Conservation (phyloP, 78 protist species). For the Guillardia theta region DNA sequence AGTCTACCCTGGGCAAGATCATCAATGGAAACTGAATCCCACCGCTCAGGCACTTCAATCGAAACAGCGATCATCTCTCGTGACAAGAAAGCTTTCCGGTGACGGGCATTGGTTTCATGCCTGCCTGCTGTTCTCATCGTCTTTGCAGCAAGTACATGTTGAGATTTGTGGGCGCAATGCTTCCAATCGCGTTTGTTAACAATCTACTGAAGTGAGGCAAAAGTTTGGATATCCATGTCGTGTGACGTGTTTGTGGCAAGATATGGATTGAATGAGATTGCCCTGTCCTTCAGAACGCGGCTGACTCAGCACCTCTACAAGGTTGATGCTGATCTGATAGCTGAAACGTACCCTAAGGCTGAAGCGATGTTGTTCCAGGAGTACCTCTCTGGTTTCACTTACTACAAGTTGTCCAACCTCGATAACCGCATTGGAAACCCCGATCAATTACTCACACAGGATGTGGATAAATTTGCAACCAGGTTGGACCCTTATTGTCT, state of each 20-base stretch:
- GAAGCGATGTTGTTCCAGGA: no score
- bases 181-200: slow-evolving; percentile 40
- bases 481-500: not conserved
- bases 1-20: not conserved
- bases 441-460: slow-evolving; percentile 55
- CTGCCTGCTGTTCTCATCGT: not conserved
- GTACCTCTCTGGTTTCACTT: slow-evolving; percentile 25
- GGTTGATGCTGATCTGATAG: no score
- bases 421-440: slow-evolving; percentile 51
- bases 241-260: not conserved
- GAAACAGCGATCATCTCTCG: slow-evolving; percentile 43
- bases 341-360: no score
- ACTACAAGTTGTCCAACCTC: slow-evolving; percentile 35
- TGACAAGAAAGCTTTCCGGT: not conserved
- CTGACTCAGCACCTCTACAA: slow-evolving; percentile 35
- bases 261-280: not conserved
- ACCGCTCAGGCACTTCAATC: not conserved
- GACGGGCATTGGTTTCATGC: not conserved
- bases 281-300: slow-evolving; percentile 36
- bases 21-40: not conserved
- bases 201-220: slow-evolving; percentile 21
- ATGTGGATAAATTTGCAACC: no score
- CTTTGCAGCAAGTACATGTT: not conserved
- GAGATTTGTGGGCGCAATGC: not conserved
- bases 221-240: not conserved